Base-by-base conservation (phyloP, 2,329 filamentous ascomycete species). In the Lasiodiplodia gonubiensis region DNA sequence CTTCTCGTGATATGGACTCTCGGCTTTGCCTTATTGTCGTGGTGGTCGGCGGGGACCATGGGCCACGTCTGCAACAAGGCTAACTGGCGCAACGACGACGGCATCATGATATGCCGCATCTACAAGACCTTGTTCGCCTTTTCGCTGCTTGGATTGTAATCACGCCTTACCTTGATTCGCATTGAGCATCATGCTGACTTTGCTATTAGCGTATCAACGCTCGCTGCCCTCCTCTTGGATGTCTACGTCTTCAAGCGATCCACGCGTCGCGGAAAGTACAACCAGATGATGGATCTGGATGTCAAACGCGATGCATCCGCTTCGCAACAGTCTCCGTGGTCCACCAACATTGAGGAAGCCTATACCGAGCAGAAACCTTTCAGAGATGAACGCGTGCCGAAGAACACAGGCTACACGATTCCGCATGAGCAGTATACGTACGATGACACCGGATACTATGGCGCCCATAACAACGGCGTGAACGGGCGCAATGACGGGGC, bases 61-160 rank as follows among this genome's bases (percentile, higher is more conserved):
- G 74, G 78, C 8, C 82, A 86, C 67, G 78, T 80, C 68, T 88
- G 86, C 77, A 81, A 79, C 53, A 71, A 76, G 3, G 72, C 76
- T 23, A 82, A 82, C 73, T 89, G 86, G 86, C 81, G 81, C n/a
- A 83, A 82, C 39, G 79, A 82, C 1, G 80, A 81, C 2, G 87
- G 86, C 3, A 82, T 88, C 66, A 81, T 82, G 74, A 81, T 89
- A 55, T 89, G 86, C 73, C 77, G 84, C 64, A 78, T 82, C 67
- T 89, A 88, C 81, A 89, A 89, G 75, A 82, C 84, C 12, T 77
- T 88, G n/a, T 88, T 87, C 75, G 78, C 82, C 37, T 89, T 89
- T 73, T 80, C 82, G 4, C 71, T 86, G 33, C 69, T 85, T 35
- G 85, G 84, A 23, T 69, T 81, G 74, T 81, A 70, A 66, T 77